A percentile compares a stretch with the other conserved stretches of the same genome.
phyloP scores from a whole-genome alignment of 108 stramenopile species.

The Schizochytrium sp. region DNA sequence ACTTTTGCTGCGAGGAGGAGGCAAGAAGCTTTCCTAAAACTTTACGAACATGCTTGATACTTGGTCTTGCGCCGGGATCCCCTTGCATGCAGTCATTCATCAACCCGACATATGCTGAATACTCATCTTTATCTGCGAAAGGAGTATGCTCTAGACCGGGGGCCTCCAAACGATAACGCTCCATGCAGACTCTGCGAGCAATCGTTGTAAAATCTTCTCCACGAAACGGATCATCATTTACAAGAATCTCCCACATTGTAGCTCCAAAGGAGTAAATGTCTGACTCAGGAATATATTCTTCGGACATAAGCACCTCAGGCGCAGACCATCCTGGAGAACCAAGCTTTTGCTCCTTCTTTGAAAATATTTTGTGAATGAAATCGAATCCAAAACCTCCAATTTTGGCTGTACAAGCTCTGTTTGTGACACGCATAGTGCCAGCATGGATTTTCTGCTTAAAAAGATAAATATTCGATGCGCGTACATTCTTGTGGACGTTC shows the following conservation, averaged over 20 bases:
- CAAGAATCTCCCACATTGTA: conserved; percentile 74
- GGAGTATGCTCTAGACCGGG: neutral
- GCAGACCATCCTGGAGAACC: conserved; percentile 52
- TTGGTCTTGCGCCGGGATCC: neutral
- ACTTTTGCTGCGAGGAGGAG: neutral
- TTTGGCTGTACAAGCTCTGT: conserved; percentile 7
- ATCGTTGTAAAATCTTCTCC: neutral
- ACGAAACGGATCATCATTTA: neutral
- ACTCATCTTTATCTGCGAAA: neutral
- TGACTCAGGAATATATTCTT: conserved; percentile 72
- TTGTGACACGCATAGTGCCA: neutral
- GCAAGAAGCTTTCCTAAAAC: neutral
- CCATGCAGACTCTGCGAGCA: neutral
- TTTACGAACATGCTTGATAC: neutral
- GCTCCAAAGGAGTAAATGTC: conserved; percentile 76
- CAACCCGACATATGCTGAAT: neutral
- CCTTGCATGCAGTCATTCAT: neutral
- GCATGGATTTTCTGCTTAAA: neutral
- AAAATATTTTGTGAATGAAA: conserved; percentile 30
- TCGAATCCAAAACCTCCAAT: conserved; percentile 32
- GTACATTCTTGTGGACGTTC: conserved; percentile 13
- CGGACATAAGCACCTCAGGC: conserved; percentile 73
- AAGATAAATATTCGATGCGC: neutral
- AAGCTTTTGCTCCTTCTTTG: conserved; percentile 34
- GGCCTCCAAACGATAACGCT: neutral